Base-by-base conservation (phyloP, 176 grass and related monocot genomes). In the Oryza australiensis region DNA sequence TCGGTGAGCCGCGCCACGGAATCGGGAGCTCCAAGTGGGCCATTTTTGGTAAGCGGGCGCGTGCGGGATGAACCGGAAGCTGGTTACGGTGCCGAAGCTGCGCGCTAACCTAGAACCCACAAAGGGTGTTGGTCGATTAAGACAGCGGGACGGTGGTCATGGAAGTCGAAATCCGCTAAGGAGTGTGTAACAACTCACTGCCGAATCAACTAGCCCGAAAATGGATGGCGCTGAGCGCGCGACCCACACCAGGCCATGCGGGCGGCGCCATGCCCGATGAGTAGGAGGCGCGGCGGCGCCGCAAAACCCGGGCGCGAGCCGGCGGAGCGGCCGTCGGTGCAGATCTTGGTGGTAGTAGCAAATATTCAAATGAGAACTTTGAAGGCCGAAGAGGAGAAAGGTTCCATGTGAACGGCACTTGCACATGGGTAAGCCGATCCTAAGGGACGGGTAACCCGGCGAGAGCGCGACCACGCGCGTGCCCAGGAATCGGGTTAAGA, bases 301-400 rank as follows among this genome's bases (percentile, higher is more conserved):
- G n/a, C n/a, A n/a, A n/a, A n/a, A n/a, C n/a, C n/a, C n/a, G n/a
- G n/a, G n/a, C n/a, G n/a, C n/a, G n/a, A n/a, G n/a, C n/a, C n/a
- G 87, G 84, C 84, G 66, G 70, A 92, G 87, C 87, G 84, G 66
- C 84, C 81, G 77, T 87, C 87, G 73, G 77, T 87, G 91, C 77
- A 73, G 84, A 93, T 93, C 91, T 89, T 93, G 84, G 91, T 93
- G 91, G 87, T 89, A 93, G 91, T 83, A 88, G 88, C 85, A 90
- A 90, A 93, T 93, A 93, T 93, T 93, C 88, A 93, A 93, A 93
- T 88, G 85, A 90, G 82, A 90, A 93, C 82, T 90, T 90, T 90
- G 88, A 93, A 90, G 91, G 88, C 88, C 78, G 82, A 90, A 93
- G 88, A 90, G 91, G 85, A 75, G 87, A 90, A 93, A 87, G 91